Evolutionary conservation across 2,329 filamentous ascomycete species (phyloP).

Genomic region (Aspergillus felis): DNA sequence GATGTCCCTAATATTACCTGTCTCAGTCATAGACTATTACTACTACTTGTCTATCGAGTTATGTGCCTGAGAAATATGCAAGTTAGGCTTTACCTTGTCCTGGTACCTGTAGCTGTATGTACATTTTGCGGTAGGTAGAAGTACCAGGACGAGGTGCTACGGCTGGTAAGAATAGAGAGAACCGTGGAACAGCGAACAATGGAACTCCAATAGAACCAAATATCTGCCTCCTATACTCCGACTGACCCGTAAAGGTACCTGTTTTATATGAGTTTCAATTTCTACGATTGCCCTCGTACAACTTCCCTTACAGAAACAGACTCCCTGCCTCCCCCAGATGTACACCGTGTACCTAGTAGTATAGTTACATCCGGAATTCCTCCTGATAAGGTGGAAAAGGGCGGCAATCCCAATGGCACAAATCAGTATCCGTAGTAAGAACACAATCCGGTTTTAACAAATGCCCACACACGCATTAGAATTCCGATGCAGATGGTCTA

Average conservation of each 20-base stretch:
- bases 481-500: conserved; percentile 4
- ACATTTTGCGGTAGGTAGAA: neutral
- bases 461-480: neutral
- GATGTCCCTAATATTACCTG: neutral
- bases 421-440: neutral
- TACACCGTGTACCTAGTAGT: neutral
- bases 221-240: neutral
- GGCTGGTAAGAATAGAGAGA: neutral
- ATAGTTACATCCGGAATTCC: neutral
- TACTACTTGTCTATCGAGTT: neutral
- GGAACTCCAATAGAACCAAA: neutral
- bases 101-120: neutral
- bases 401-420: neutral
- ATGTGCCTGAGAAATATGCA: neutral
- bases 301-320: neutral
- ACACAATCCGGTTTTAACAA: neutral
- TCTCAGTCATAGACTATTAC: neutral
- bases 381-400: neutral
- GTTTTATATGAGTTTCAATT: neutral
- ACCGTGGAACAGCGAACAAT: neutral
- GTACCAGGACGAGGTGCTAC: neutral
- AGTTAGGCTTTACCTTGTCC: neutral
- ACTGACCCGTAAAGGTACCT: neutral
- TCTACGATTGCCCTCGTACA: neutral
- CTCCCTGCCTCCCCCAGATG: neutral